Evolutionary conservation across 2,329 filamentous ascomycete species (phyloP).

Genomic region (Diaporthe australafricana): DNA sequence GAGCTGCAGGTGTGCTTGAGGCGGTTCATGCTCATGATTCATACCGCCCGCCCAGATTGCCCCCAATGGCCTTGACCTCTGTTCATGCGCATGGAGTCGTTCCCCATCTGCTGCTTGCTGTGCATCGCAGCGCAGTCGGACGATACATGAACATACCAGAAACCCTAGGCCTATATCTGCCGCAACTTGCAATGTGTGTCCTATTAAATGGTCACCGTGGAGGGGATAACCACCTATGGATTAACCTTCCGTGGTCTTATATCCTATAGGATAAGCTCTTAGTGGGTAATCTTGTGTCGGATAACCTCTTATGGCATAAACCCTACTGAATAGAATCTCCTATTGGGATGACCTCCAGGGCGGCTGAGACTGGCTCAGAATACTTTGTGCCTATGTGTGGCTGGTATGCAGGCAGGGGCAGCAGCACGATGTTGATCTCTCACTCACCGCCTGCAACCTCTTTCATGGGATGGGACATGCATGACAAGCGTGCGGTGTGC

Average conservation of each 20-base stretch:
- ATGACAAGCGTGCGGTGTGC: conserved; percentile 20
- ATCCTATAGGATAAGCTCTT: too few relatives aligned
- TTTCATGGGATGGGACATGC: conserved; percentile 22
- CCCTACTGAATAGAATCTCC: too few relatives aligned
- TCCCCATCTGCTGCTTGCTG: conserved; percentile 2
- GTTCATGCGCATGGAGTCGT: conserved; percentile 27
- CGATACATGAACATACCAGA: neutral
- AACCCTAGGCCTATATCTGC: conserved; percentile 9
- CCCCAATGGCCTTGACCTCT: conserved; percentile 23
- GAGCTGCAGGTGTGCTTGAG: conserved; percentile 6
- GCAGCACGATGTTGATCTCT: neutral
- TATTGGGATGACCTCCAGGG: too few relatives aligned
- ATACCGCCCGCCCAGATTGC: conserved; percentile 9
- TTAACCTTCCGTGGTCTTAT: too few relatives aligned
- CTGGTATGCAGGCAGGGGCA: conserved; percentile 14
- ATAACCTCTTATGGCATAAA: too few relatives aligned
- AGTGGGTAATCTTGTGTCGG: too few relatives aligned
- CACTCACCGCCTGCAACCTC: conserved; percentile 24
- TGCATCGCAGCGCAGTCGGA: conserved; percentile 21
- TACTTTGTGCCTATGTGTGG: neutral
- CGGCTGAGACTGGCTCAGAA: neutral
- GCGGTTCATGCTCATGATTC: conserved; percentile 26
- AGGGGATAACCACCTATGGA: too few relatives aligned
- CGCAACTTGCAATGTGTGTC: neutral
- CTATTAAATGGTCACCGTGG: too few relatives aligned